Conservation (phyloP, 805 yeast genomes). For the Metschnikowia kunwiensis region DNA sequence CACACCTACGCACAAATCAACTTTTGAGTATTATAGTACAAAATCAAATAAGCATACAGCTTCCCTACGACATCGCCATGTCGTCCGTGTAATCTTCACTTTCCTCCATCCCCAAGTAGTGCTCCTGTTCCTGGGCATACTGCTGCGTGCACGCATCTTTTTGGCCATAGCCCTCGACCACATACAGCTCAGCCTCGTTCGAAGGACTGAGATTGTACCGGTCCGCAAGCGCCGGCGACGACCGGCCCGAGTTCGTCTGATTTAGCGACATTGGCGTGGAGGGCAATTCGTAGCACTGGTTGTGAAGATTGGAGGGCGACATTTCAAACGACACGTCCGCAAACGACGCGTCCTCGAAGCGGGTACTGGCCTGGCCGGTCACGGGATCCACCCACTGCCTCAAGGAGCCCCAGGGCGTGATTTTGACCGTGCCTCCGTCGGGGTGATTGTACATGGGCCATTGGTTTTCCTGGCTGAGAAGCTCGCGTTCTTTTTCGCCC, state of each 20-base stretch:
- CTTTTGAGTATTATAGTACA: too few species aligned
- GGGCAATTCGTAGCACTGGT: conserved; percentile 18
- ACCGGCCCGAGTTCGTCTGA: conserved; percentile 11
- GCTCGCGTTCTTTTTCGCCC: conserved; percentile 19
- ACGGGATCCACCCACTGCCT: conserved; percentile 42
- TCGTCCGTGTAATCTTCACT: conserved; percentile 20
- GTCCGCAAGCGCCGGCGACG: conserved; percentile 19
- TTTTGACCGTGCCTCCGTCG: conserved; percentile 58
- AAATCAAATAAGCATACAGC: too few species aligned
- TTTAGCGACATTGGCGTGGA: conserved; percentile 21
- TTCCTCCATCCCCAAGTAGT: conserved; percentile 38
- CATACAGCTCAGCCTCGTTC: conserved; percentile 39
- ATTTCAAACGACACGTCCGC: conserved; percentile 21
- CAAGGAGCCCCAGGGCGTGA: conserved; percentile 63
- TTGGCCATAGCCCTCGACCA: conserved; percentile 30
- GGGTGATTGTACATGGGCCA: conserved; percentile 60
- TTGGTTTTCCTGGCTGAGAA: conserved; percentile 29
- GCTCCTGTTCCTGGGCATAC: conserved; percentile 33
- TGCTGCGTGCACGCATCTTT: conserved; percentile 11
- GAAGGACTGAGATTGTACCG: conserved; percentile 32
- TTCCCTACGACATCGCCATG: conserved; percentile 9
- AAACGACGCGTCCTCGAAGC: conserved; percentile 44
- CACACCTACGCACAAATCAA: too few species aligned
- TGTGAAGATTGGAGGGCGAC: conserved; percentile 8
- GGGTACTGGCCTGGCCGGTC: conserved; percentile 45